Evolutionary conservation across 2,329 filamentous ascomycete genomes (phyloP).

Genomic region (Colletotrichum sp.): DNA sequence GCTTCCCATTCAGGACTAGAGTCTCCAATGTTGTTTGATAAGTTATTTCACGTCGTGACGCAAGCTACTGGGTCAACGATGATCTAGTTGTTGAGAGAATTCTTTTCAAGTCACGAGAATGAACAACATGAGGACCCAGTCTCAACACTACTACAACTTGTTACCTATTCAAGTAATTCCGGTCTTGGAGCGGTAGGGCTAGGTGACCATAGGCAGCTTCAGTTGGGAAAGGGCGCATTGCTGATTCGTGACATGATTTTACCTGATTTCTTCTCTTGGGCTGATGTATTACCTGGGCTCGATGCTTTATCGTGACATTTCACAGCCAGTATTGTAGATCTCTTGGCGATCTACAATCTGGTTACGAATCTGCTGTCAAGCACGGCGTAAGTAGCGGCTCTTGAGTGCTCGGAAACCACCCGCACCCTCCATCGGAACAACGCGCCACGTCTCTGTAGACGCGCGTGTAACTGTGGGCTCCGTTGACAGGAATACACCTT

Average conservation of each 20-base stretch:
- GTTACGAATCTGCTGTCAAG: background rate
- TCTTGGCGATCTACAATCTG: background rate
- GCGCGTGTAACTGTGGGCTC: background rate
- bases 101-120: background rate
- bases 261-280: background rate
- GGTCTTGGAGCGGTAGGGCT: background rate
- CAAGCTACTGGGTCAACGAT: background rate
- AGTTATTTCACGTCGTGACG: background rate
- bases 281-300: background rate
- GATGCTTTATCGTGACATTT: background rate
- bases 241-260: background rate
- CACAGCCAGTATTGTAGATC: background rate
- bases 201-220: background rate
- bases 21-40: background rate
- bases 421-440: background rate
- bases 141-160: background rate
- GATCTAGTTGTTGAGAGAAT: background rate
- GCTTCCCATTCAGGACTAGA: background rate
- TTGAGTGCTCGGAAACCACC: background rate
- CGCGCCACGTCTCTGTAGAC: background rate
- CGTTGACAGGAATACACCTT: background rate
- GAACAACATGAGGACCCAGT: background rate
- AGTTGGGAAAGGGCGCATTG: background rate
- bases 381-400: background rate
- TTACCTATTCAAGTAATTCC: background rate